phyloP scores from a whole-genome alignment of 139 green algal species.

The Coelastrella sp. region DNA sequence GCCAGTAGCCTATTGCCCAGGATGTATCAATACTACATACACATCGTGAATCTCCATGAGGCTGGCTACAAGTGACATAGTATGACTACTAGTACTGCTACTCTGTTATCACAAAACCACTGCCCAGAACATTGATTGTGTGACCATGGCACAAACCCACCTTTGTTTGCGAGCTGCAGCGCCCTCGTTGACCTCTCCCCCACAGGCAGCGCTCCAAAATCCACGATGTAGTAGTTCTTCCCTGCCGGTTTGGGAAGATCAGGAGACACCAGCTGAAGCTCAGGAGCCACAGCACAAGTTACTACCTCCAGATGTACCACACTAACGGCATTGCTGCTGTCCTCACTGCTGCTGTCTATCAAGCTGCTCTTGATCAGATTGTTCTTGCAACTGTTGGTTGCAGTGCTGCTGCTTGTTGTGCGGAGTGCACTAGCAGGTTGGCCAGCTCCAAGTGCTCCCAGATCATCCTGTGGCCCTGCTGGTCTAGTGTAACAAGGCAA shows the following conservation, averaged over 20 bases:
- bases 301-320: conserved; percentile 61
- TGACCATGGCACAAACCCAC: conserved; percentile 27
- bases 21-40: too few relatives aligned
- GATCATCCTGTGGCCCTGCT: background rate
- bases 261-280: conserved; percentile 50
- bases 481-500: conserved; percentile 32
- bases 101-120: too few relatives aligned
- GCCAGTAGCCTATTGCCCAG: too few relatives aligned
- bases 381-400: background rate
- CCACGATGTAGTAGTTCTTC: conserved; percentile 57
- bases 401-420: background rate
- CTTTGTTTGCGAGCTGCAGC: conserved; percentile 64
- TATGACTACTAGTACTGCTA: too few relatives aligned
- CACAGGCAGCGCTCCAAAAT: conserved; percentile 73
- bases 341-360: conserved; percentile 6
- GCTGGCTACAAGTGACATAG: too few relatives aligned
- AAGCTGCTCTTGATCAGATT: too few relatives aligned
- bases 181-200: conserved; percentile 58
- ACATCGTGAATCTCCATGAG: too few relatives aligned
- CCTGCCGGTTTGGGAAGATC: conserved; percentile 36
- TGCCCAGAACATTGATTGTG: background rate
- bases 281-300: conserved; percentile 64
- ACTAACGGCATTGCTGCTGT: background rate
- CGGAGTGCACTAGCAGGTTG: conserved; percentile 27
- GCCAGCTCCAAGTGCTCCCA: background rate